These are phyloP conservation scores for Aspergillus ruber DNA, from an alignment of 2,329 filamentous ascomycete species.

Conservation along the genomic window DNA sequence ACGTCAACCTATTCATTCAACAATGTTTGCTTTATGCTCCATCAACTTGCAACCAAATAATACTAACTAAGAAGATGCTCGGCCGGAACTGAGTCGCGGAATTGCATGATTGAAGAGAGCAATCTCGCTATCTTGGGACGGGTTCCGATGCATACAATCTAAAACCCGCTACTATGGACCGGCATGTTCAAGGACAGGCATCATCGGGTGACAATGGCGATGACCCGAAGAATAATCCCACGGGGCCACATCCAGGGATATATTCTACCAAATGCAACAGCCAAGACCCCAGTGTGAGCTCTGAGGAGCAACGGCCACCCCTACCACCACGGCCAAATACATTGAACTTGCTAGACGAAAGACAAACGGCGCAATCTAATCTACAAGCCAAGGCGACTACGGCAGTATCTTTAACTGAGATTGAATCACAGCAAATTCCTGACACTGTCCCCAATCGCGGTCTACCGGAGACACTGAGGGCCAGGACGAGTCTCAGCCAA, in stretches of 20 bases:
- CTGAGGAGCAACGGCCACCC: constrained; percentile 36
- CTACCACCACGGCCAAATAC: constrained; percentile 42
- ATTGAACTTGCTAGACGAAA: constrained; percentile 29
- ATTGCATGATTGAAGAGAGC: not conserved
- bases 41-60: not conserved
- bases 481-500: constrained; percentile 34
- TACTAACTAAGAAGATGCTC: not conserved
- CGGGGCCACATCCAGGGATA: not conserved
- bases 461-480: constrained; percentile 23
- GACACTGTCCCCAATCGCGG: constrained; percentile 52
- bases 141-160: not conserved
- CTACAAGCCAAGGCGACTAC: constrained; percentile 67
- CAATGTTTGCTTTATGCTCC: not conserved
- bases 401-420: constrained; percentile 72
- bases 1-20: constrained; percentile 1
- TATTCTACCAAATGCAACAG: constrained; percentile 12
- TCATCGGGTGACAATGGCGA: not conserved
- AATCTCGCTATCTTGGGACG: not conserved
- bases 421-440: constrained; percentile 67
- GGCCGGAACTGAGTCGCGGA: not conserved
- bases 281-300: constrained; percentile 17
- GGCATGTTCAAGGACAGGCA: not conserved
- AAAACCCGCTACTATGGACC: not conserved
- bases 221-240: not conserved
- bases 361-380: constrained; percentile 26